phyloP scores from a whole-genome alignment of 768 basidiomycete species.

The Termitomyces eurrhizus region DNA sequence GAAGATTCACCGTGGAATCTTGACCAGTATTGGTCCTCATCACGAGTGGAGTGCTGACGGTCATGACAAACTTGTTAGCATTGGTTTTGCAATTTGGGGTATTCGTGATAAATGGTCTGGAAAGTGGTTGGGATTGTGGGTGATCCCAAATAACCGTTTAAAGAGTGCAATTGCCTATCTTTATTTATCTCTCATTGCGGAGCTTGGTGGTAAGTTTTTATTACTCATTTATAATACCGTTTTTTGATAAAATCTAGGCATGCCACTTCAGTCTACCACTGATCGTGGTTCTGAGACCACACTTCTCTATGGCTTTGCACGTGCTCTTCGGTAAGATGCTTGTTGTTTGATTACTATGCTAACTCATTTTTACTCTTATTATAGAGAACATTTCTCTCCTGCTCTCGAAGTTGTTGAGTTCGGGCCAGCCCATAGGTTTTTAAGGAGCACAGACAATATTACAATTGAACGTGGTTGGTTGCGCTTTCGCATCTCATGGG shows the following conservation, averaged over 20 bases:
- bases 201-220: conserved; percentile 18
- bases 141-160: conserved; percentile 2
- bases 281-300: background rate
- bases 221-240: conserved; percentile 8
- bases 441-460: conserved; percentile 31
- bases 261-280: background rate
- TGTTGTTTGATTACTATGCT: too few relatives aligned
- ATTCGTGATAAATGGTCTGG: conserved; percentile 22
- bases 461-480: conserved; percentile 33
- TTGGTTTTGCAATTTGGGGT: conserved; percentile 29
- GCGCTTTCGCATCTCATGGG: conserved; percentile 25
- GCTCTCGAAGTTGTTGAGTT: conserved; percentile 20
- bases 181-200: conserved; percentile 21
- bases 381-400: conserved; percentile 24
- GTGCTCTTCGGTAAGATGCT: background rate
- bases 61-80: conserved; percentile 27
- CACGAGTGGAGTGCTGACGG: conserved; percentile 31
- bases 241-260: background rate
- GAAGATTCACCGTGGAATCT: background rate
- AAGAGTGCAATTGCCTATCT: conserved; percentile 22
- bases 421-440: conserved; percentile 26
- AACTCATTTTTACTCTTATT: background rate
- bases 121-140: conserved; percentile 26
- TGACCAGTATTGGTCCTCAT: conserved; percentile 23
- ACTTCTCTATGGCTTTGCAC: background rate